Evolutionary conservation across 768 basidiomycete genomes (phyloP).

Genomic region (Lentinus tigrinus): DNA sequence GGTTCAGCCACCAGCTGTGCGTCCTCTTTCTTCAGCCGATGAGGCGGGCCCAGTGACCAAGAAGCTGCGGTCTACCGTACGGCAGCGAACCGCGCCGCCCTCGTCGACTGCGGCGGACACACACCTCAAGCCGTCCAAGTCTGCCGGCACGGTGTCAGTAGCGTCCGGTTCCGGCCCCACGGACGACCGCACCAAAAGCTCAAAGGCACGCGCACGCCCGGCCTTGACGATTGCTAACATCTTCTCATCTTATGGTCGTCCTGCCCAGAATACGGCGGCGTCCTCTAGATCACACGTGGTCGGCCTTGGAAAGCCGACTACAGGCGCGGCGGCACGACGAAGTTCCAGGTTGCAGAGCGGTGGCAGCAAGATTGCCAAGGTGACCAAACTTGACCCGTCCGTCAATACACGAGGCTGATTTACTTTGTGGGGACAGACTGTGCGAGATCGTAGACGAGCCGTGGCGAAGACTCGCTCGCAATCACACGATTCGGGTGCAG

Average conservation of each 20-base stretch:
- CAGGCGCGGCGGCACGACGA: conserved; percentile 57
- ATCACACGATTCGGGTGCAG: conserved; percentile 69
- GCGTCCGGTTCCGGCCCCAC: conserved; percentile 15
- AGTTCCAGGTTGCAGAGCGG: conserved; percentile 72
- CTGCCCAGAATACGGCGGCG: conserved; percentile 66
- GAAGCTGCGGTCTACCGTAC: conserved; percentile 66
- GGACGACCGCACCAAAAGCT: conserved; percentile 69
- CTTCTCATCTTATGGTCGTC: conserved; percentile 84
- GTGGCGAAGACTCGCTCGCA: conserved; percentile 49
- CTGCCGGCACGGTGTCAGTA: conserved; percentile 35
- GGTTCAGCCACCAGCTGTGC: conserved; percentile 50
- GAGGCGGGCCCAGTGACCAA: conserved; percentile 79
- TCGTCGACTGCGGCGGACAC: conserved; percentile 26
- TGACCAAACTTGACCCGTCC: not conserved
- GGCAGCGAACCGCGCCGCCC: conserved; percentile 44
- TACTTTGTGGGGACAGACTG: conserved; percentile 20
- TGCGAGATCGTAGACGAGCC: conserved; percentile 62
- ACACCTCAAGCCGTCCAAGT: conserved; percentile 53
- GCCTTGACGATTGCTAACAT: conserved; percentile 84
- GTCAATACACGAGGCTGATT: not conserved
- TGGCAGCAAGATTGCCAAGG: conserved; percentile 21
- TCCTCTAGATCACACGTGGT: conserved; percentile 53
- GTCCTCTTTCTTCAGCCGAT: conserved; percentile 80
- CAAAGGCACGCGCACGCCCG: conserved; percentile 87
- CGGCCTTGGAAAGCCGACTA: conserved; percentile 33